Evolutionary conservation across 768 basidiomycete genomes (phyloP), one percentile per base, ranked within the genome.

Genomic region (Russula sp.): DNA sequence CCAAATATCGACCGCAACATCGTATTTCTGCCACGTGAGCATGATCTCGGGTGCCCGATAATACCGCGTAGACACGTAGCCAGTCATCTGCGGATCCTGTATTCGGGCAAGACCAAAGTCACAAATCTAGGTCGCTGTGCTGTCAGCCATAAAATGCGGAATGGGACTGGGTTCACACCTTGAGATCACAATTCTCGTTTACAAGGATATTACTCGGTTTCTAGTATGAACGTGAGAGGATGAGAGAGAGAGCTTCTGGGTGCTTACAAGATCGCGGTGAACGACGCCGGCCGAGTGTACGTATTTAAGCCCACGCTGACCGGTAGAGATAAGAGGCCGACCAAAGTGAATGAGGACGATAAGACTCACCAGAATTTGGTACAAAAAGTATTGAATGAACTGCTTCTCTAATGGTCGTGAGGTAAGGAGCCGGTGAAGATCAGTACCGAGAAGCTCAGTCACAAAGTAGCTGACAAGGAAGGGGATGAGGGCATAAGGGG

Each of bases 21-120:
- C 96, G 77, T 99, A 99, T 78, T 98, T 98, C 75, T 99, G 97
- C 97, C 97, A 99, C 42, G 97, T 99, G 72, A 99, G 82, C 97
- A 99, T 99, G 77, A 99, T 99, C 76, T 99, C 97, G 6, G 97
- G 97, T 7, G 97, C 97, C 55, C 97, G 88, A 73, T 99, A 99
- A 77, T 99, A 99, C 67, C 97, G 82, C 55, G 97, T 99, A 60
- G 97, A 98, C 64, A 98, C 97, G 72, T 98, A 99, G 65, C 97
- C 97, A 1, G 97, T 99, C 97, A 99, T 99, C 73, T 99, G 97
- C 5, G 96, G 96, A 73, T 99, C 97, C 75, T 98, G 97, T 66
- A 99, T 95, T 56, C 97, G 90, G 39, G 97, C 97, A 43, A 99
- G 81, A 61, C 97, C 97, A 74, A 99, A 99, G 75, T 99, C 97